Percentiles rank a stretch among this genome's conserved stretches.
These are phyloP conservation scores for Hymenoscyphus scutula DNA, from an alignment of 2,329 filamentous ascomycete genomes.

Conservation along the genomic window DNA sequence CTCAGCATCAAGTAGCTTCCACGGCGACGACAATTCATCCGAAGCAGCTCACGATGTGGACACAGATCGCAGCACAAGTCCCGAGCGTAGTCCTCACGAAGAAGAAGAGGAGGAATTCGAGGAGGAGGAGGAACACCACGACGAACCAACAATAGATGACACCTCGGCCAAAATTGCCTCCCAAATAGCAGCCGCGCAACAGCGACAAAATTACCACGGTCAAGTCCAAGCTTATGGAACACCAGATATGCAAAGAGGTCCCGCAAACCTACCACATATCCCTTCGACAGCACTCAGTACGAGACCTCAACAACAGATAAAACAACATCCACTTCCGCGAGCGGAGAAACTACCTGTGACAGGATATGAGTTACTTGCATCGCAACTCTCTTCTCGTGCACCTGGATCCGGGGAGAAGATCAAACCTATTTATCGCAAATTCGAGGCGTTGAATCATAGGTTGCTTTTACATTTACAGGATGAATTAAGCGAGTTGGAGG, in stretches of 20 bases:
- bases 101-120: conserved; percentile 22
- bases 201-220: conserved; percentile 30
- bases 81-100: conserved; percentile 42
- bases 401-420: conserved; percentile 26
- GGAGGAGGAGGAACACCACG: conserved; percentile 9
- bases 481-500: conserved; percentile 77
- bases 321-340: conserved; percentile 30
- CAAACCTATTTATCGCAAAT: conserved; percentile 74
- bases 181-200: conserved; percentile 34
- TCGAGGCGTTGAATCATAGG: conserved; percentile 78
- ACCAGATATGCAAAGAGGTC: conserved; percentile 43
- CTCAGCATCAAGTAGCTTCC: conserved; percentile 31
- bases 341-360: conserved; percentile 47
- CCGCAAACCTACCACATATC: conserved; percentile 35
- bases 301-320: conserved; percentile 35
- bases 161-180: conserved; percentile 33
- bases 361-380: conserved; percentile 63
- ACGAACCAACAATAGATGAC: conserved; percentile 21
- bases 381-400: conserved; percentile 45
- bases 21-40: conserved; percentile 39
- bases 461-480: conserved; percentile 81
- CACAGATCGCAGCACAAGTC: conserved; percentile 46
- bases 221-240: conserved; percentile 29
- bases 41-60: conserved; percentile 36
- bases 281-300: conserved; percentile 40